These are phyloP conservation scores for Urostyla sp. DNA, from an alignment of 73 alveolate species.

Conservation along the genomic window DNA sequence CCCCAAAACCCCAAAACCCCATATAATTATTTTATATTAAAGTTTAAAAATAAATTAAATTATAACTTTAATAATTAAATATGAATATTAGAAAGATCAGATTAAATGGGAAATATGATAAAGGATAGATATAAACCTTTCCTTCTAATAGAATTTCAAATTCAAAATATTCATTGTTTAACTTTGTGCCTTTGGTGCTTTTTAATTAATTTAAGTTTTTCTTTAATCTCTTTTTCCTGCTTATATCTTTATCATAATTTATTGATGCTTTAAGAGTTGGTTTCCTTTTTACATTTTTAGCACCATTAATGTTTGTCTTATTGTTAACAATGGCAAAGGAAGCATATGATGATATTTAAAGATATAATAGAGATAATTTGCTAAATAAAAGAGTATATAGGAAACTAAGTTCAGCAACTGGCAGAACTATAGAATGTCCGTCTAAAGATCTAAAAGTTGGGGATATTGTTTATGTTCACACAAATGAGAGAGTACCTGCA, in stretches of 20 bases:
- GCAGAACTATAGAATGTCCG: not conserved
- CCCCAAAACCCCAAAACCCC: too few species aligned
- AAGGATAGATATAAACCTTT: not conserved
- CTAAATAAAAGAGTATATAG: slow-evolving; percentile 77
- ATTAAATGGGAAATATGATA: slow-evolving; percentile 32
- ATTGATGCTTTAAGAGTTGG: slow-evolving; percentile 77
- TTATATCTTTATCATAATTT: slow-evolving; percentile 74
- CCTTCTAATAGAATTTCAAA: slow-evolving; percentile 39
- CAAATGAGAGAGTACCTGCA: slow-evolving; percentile 94
- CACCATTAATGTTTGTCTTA: slow-evolving; percentile 93
- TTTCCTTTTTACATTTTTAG: slow-evolving; percentile 88
- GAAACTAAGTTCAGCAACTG: slow-evolving; percentile 46
- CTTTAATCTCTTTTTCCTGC: slow-evolving; percentile 75
- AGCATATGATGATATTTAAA: slow-evolving; percentile 89
- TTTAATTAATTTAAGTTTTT: slow-evolving; percentile 75
- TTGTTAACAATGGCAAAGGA: slow-evolving; percentile 92
- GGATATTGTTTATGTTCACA: slow-evolving; percentile 74
- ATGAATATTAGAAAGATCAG: slow-evolving; percentile 8
- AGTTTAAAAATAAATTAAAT: too few species aligned
- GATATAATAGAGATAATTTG: slow-evolving; percentile 90
- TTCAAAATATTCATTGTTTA: slow-evolving; percentile 59
- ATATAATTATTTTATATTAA: too few species aligned
- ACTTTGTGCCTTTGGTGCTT: slow-evolving; percentile 75
- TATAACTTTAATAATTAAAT: too few species aligned
- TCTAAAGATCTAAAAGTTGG: slow-evolving; percentile 77